Base-by-base conservation (phyloP, 139 green algal genomes). In the Closterium sp. region DNA sequence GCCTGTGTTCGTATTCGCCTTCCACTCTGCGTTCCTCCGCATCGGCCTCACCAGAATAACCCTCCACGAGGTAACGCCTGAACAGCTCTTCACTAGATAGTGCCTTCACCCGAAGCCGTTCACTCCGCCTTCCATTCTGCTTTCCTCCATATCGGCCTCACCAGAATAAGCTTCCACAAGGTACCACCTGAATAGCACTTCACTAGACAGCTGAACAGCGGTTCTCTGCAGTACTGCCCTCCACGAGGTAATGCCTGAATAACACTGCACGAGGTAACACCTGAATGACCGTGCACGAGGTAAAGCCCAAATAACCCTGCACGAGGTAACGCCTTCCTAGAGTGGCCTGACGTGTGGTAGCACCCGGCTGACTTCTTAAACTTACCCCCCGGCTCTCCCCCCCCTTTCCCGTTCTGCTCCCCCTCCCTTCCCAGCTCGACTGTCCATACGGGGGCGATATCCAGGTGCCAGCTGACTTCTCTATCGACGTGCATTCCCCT, bases 111-210 rank as follows among this genome's bases (percentile, higher is more conserved):
- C n/a, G n/a, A n/a, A n/a, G n/a, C n/a, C n/a, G n/a, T 94, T 55
- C 30, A 84, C 19, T 94, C 64, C 85, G 91, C 91, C 34, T 94
- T 94, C 87, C 91, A 94, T 64, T 88, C 91, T 4, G 91, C 64
- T 10, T 94, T 90, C 34, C 21, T 92, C 1, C 33, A 84, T 31
- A 32, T 84, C 30, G 87, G 87, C 23, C 33, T 92, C n/a, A 16
- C 89, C 5, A 87, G 91, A 9, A 38, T 93, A 16, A 21, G 43
- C 7, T 85, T 64, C 43, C 36, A 55, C 36, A 12, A 4, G 36
- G 36, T 6, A 55, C 6, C 36, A 55, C 36, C 6, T 6, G 36
- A 6, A 55, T 55, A 55, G 6, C 36, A 4, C 36, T 55, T 6
- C 36, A 55, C 36, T 55, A 4, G 36, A 6, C 36, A 55, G 4